Evolutionary conservation across 1,139 yeast genomes (phyloP), one percentile per base, ranked within the genome.

Genomic region (Pneumocystis carinii): DNA sequence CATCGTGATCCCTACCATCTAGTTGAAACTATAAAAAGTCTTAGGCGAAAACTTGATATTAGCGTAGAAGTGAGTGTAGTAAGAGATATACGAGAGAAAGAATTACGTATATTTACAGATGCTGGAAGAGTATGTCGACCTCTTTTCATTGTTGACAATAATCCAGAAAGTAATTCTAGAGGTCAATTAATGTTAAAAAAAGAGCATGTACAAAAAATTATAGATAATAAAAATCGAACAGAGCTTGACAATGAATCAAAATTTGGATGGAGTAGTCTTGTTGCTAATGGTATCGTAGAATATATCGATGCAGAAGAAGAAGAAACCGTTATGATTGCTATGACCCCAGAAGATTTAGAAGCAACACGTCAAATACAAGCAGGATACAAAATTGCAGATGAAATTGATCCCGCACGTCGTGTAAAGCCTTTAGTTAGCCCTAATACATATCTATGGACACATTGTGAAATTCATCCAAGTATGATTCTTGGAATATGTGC

Each of bases 401-500:
- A 80, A 62, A 72, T 80, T 56, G 94, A 87, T 71, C 87, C 94
- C 2, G 96, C 95, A 41, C 85, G 86, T 75, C 85, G 98, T 77
- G 87, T 92, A 72, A 90, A 86, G 73, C 87, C 89, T 39, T 77
- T 81, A 14, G 80, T 78, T 68, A 78, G 81, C 64, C 81, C 84
- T 39, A 79, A 81, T 66, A 82, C 86, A 0, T 95, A 89, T 71
- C 89, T 97, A 2, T 92, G 89, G 78, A 92, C 99, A 0, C 99
- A 92, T 76, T 92, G 98, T 81, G 99, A 92, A 76, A 90, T 92
- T 72, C 98, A 92, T 77, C 99, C 99, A 42, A 87, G 96, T 53
- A 92, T 92, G 98, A 92, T 92, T 75, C 80, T 92, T 68, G 99
- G 99, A 75, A 96, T 92, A 69, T 96, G 97, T 61, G 99, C 99